phyloP scores from a whole-genome alignment of 805 yeast genomes.

The Wickerhamiella azyma region DNA sequence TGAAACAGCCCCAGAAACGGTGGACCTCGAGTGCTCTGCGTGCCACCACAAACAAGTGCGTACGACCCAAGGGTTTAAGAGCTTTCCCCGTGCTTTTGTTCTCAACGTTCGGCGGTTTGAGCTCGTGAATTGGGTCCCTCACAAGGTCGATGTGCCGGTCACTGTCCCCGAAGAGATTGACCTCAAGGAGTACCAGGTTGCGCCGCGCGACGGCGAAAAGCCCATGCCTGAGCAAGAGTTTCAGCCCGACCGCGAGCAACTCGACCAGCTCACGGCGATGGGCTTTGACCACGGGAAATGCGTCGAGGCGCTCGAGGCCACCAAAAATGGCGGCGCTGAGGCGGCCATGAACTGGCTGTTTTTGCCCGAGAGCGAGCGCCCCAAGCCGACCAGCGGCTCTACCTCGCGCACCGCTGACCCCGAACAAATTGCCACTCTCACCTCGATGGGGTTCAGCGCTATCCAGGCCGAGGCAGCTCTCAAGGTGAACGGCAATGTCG shows the following conservation, averaged over 20 bases:
- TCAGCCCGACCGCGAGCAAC: conserved; percentile 33
- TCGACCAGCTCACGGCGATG: conserved; percentile 54
- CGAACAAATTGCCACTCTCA: conserved; percentile 35
- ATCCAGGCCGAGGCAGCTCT: conserved; percentile 65
- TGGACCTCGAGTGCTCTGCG: conserved; percentile 45
- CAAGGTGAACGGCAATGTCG: conserved; percentile 45
- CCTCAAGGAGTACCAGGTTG: conserved; percentile 31
- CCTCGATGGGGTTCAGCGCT: conserved; percentile 65
- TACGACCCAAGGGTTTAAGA: conserved; percentile 37
- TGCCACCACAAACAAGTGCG: conserved; percentile 27
- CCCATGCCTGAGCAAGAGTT: conserved; percentile 31
- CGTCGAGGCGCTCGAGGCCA: conserved; percentile 51
- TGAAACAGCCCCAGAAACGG: conserved; percentile 35
- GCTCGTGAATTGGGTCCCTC: conserved; percentile 80
- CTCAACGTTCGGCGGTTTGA: conserved; percentile 69
- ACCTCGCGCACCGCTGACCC: conserved; percentile 15
- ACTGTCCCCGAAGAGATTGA: conserved; percentile 33
- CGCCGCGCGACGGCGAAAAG: conserved; percentile 29
- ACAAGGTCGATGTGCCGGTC: conserved; percentile 65
- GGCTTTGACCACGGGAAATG: conserved; percentile 70
- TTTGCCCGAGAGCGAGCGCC: conserved; percentile 8
- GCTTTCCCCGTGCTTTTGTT: conserved; percentile 59
- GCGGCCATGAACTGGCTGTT: conserved; percentile 84
- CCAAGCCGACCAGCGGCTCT: not conserved
- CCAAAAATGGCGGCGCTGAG: conserved; percentile 54